Evolutionary conservation across 768 basidiomycete species (phyloP), one percentile per base, ranked within the genome.

Genomic region (Russula sp.): DNA sequence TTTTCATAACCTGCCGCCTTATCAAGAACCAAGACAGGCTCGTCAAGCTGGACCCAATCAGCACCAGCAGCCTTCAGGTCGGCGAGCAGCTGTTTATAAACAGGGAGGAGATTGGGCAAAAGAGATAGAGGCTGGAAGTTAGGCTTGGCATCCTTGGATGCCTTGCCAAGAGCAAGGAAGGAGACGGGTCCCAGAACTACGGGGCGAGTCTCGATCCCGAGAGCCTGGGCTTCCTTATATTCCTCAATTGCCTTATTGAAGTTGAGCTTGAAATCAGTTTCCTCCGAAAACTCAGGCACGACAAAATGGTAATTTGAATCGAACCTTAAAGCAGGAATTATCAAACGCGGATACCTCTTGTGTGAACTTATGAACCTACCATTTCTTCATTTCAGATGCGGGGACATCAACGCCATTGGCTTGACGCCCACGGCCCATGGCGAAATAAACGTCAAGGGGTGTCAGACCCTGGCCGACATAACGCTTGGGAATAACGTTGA

Each of bases 231-330:
- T 80, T 99, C 97, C 68, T 89, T 86, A 82, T 85, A 98, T 75
- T 97, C 93, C 72, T 88, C 87, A 65, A 98, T 84, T 53, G 90
- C 86, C 83, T 98, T 97, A 89, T 96, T 96, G 80, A 87, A 88
- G 80, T 89, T 84, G 75, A 99, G 81, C 79, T 96, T 94, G 86
- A 98, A 98, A 69, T 96, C 87, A 34, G 88, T 90, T 72, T 84
- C 80, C 59, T 92, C 89, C 10, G 91, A 91, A 77, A 97, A 85
- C 79, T 97, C 97, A 61, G 95, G 95, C 64, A 98, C 97, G 76
- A 98, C 94, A 74, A 88, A 95, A 81, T 98, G 95, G 82, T 97
- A 98, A 85, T 97, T 98, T 57, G 93, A 94, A 79, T 97, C 94
- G 76, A 94, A 96, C 94, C 93, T 95, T 46, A 66, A 56, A 60